A percentile compares a stretch with the other conserved stretches of the same genome.
Conservation (phyloP, 176 grass and related monocot species). For the Triticum aestivum region DNA sequence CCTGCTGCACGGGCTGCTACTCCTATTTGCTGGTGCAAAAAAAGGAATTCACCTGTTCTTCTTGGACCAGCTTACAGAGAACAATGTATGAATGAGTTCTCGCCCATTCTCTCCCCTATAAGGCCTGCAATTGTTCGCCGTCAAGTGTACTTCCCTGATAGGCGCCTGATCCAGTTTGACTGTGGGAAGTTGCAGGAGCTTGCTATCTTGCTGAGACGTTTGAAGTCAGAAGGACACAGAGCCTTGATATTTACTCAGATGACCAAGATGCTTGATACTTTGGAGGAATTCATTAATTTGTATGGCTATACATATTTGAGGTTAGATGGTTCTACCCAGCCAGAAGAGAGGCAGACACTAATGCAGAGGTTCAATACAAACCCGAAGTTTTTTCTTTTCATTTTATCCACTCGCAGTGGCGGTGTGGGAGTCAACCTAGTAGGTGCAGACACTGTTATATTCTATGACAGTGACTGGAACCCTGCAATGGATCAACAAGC, state of each 20-base stretch:
- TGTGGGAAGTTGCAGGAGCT: slow-evolving; percentile 99
- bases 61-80: slow-evolving; percentile 60
- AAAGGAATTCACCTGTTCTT: slow-evolving; percentile 73
- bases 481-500: slow-evolving; percentile 99
- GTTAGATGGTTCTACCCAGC: slow-evolving; percentile 91
- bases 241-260: slow-evolving; percentile 99
- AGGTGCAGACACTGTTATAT: slow-evolving; percentile 97
- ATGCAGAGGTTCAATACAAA: slow-evolving; percentile 99
- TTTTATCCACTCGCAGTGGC: slow-evolving; percentile 96
- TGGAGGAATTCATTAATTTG: slow-evolving; percentile 98
- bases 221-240: slow-evolving; percentile 87
- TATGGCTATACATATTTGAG: slow-evolving; percentile 97
- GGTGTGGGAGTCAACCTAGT: slow-evolving; percentile 98
- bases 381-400: slow-evolving; percentile 93
- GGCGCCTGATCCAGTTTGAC: slow-evolving; percentile 97
- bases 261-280: slow-evolving; percentile 99
- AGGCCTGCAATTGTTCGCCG: slow-evolving; percentile 87
- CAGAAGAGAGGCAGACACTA: slow-evolving; percentile 92
- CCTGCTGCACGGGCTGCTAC: slow-evolving; percentile 77
- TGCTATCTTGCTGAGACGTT: slow-evolving; percentile 73
- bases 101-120: slow-evolving; percentile 67
- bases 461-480: slow-evolving; percentile 99
- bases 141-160: slow-evolving; percentile 97
- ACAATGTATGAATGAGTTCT: slow-evolving; percentile 51
- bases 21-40: slow-evolving; percentile 84